A percentile compares a stretch with the other conserved stretches of the same genome.
Evolutionary conservation across 805 yeast genomes (phyloP).

Genomic region (Candida takata): DNA sequence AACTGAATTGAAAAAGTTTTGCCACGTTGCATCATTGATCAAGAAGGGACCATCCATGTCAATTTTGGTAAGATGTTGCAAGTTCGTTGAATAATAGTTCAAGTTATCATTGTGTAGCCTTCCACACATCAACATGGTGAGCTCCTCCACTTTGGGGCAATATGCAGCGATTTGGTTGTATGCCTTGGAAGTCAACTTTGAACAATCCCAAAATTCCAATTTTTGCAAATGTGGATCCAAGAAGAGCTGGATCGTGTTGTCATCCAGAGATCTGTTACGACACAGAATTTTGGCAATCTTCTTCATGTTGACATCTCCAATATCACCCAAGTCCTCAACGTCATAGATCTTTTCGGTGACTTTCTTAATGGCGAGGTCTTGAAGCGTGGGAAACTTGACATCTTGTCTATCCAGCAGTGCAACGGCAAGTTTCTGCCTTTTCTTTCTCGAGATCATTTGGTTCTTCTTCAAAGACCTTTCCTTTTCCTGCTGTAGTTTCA

Average conservation of each 20-base stretch:
- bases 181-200: constrained; percentile 61
- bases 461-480: constrained; percentile 38
- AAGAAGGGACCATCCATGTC: constrained; percentile 87
- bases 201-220: constrained; percentile 89
- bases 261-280: constrained; percentile 72
- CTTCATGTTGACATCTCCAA: constrained; percentile 65
- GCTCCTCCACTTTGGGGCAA: constrained; percentile 63
- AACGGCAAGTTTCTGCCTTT: constrained; percentile 73
- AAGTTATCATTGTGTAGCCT: constrained; percentile 75
- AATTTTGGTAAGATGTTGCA: constrained; percentile 46
- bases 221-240: constrained; percentile 48
- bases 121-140: constrained; percentile 89
- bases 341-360: constrained; percentile 62
- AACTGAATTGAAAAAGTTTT: constrained; percentile 53
- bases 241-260: constrained; percentile 67
- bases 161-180: constrained; percentile 64
- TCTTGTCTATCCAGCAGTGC: constrained; percentile 72
- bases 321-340: constrained; percentile 80
- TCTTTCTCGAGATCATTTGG: constrained; percentile 60
- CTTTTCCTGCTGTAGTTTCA: constrained; percentile 36
- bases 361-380: constrained; percentile 69
- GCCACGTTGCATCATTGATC: constrained; percentile 74
- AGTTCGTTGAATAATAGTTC: constrained; percentile 51
- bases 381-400: constrained; percentile 60
- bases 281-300: constrained; percentile 73